Percentiles rank a stretch among this genome's conserved stretches.
Conservation (phyloP, 179 eudicot genomes). For the Beta macrorhiza region DNA sequence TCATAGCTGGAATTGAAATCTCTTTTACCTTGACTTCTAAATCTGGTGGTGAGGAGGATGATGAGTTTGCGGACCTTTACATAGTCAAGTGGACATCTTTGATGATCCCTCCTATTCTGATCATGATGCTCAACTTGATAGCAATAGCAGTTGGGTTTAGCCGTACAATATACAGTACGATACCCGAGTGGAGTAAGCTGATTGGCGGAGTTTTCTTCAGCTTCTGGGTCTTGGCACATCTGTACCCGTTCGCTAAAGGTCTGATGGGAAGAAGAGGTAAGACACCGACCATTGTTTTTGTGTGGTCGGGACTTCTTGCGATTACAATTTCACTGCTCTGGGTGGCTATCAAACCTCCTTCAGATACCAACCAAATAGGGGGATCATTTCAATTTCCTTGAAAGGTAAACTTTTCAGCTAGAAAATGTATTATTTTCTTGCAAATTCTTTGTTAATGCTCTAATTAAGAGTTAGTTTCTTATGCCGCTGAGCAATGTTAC, state of each 20-base stretch:
- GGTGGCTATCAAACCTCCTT: constrained; percentile 89
- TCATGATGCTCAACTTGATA: constrained; percentile 74
- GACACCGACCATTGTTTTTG: constrained; percentile 86
- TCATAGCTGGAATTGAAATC: constrained; percentile 83
- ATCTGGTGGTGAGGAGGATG: constrained; percentile 78
- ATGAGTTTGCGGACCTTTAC: constrained; percentile 83
- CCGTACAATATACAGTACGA: constrained; percentile 76
- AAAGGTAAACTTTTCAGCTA: constrained; percentile 23
- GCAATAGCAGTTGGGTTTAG: constrained; percentile 89
- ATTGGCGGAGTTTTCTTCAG: constrained; percentile 92
- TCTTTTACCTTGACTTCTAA: constrained; percentile 83
- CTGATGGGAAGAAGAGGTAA: constrained; percentile 89
- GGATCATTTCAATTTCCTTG: constrained; percentile 93
- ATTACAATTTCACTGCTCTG: constrained; percentile 81
- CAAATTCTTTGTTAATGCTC: constrained; percentile 31
- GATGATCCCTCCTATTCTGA: constrained; percentile 81
- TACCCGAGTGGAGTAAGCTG: constrained; percentile 88
- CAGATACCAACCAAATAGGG: constrained; percentile 63
- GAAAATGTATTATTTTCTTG: background rate
- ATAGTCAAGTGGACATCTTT: constrained; percentile 80
- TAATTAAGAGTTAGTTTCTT: background rate
- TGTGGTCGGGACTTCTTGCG: constrained; percentile 88
- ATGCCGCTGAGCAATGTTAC: constrained; percentile 15
- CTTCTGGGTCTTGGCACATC: constrained; percentile 93
- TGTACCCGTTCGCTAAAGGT: constrained; percentile 89